A percentile compares a stretch with the other conserved stretches of the same genome.
phyloP scores from a whole-genome alignment of 306 rosid genomes.

The Sicyos edulis region DNA sequence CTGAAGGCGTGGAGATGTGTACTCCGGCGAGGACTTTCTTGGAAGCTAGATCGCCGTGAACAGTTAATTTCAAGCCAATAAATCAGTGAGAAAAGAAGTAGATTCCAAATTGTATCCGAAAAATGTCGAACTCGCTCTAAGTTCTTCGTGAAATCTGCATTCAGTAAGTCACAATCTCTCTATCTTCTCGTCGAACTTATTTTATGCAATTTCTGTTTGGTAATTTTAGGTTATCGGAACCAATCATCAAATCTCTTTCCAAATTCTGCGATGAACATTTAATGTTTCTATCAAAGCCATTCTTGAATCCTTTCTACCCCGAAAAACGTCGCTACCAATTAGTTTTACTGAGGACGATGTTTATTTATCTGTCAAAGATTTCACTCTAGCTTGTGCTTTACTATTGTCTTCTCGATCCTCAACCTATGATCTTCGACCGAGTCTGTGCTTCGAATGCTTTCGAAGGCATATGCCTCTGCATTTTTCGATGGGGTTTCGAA shows the following conservation, averaged over 20 bases:
- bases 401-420: slow-evolving; percentile 50
- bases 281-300: slow-evolving; percentile 48
- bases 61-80: neutral
- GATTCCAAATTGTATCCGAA: neutral
- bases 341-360: slow-evolving; percentile 21
- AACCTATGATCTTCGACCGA: slow-evolving; percentile 40
- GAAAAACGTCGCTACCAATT: slow-evolving; percentile 9
- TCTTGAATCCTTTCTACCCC: slow-evolving; percentile 54
- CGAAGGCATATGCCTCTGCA: slow-evolving; percentile 33
- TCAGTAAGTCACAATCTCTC: slow-evolving; percentile 31
- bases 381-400: slow-evolving; percentile 61
- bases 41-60: neutral
- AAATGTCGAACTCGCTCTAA: slow-evolving; percentile 51
- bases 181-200: neutral
- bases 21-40: neutral
- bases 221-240: slow-evolving; percentile 45
- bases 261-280: slow-evolving; percentile 35
- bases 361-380: slow-evolving; percentile 45
- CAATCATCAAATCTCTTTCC: slow-evolving; percentile 35
- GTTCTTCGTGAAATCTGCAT: slow-evolving; percentile 37
- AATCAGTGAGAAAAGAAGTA: neutral
- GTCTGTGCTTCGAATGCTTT: slow-evolving; percentile 38
- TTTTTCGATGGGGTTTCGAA: slow-evolving; percentile 26
- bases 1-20: neutral
- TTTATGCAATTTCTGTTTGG: slow-evolving; percentile 5